Base-by-base conservation (phyloP, 2,329 filamentous ascomycete genomes). In the Arthrinium phaeospermum region DNA sequence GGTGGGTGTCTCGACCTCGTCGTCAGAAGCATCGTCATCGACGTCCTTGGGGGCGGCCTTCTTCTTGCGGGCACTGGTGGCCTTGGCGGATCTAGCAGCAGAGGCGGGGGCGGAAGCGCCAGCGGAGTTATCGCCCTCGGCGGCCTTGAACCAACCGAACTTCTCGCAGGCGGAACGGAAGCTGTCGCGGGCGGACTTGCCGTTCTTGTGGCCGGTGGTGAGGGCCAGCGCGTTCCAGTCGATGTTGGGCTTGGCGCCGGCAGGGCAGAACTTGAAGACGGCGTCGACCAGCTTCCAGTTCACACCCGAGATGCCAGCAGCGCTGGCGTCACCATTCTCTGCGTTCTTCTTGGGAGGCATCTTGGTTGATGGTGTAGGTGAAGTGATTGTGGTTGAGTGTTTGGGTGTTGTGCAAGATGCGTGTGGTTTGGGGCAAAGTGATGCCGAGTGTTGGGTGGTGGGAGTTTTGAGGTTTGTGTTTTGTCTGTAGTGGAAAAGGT, bases 261-360 rank as follows among this genome's bases (percentile, higher is more conserved):
- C 2, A 10, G 57, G 57, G 37, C 16, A 64, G 10, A 14, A 22
- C 30, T 37, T 64, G 57, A 64, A 41, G 7, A 64, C 7, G 19
- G 34, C 7, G 34, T 41, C 57, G 4, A 64, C 7, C 10, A 64
- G 57, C 10, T 41, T 37, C 34, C 7, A 13, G 57, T 64, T 12
- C 34, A 10, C 14, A 1, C 6, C 53, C 5, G 30, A 37, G 10
- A 61, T 13, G 7, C 3, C 1, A 19, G 30, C 1, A 8, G 3
- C 22, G 19, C 34, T 13, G 57, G 57, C 19, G 10, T 14, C 57
- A 19, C 57, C 57, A n/a, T 64, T 64, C 8, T 64, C 57, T 41
- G 57, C 14, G 34, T 64, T 64, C 57, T 64, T 64, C 57, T 61
- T 64, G 57, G 57, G 57, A 10, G 57, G 7, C 57, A 64, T 64